Percentiles rank a stretch among this genome's conserved stretches.
phyloP scores from a whole-genome alignment of 768 basidiomycete genomes.

The Sistotremastrum suecicum region DNA sequence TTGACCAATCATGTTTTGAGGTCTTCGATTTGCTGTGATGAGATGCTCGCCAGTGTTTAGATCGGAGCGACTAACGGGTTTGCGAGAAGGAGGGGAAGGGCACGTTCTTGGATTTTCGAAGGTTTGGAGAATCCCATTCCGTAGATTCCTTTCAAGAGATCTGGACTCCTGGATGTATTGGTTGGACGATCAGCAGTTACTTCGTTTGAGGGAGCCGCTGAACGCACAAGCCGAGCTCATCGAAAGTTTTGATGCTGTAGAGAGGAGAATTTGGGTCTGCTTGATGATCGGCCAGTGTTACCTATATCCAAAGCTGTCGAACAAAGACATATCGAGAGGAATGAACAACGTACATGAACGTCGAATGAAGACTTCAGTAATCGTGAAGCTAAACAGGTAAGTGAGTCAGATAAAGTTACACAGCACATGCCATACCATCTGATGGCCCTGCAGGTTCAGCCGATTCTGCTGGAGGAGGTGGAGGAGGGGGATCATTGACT shows the following conservation, averaged over 20 bases:
- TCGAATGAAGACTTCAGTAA: too few relatives aligned
- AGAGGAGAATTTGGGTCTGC: slow-evolving; percentile 92
- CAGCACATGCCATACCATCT: too few relatives aligned
- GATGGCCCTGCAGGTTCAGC: too few relatives aligned
- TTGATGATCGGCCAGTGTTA: slow-evolving; percentile 94
- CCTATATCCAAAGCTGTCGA: slow-evolving; percentile 27
- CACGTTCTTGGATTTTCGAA: slow-evolving; percentile 97
- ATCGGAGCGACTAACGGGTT: slow-evolving; percentile 54
- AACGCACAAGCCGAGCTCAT: slow-evolving; percentile 86
- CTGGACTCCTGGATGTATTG: slow-evolving; percentile 43
- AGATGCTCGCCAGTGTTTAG: background rate
- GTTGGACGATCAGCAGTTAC: slow-evolving; percentile 1
- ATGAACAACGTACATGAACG: too few relatives aligned
- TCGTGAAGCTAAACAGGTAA: too few relatives aligned
- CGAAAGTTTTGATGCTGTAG: slow-evolving; percentile 86
- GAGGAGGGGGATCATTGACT: too few relatives aligned
- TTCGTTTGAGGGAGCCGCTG: background rate
- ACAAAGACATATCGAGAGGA: too few relatives aligned
- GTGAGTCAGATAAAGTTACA: too few relatives aligned
- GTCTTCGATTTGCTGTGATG: slow-evolving; percentile 31
- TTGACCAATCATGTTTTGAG: slow-evolving; percentile 97
- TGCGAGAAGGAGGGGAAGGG: slow-evolving; percentile 75
- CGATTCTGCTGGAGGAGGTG: too few relatives aligned
- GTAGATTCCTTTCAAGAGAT: slow-evolving; percentile 88
- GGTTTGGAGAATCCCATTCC: slow-evolving; percentile 95